Evolutionary conservation across 352 stramenopile species (phyloP).

Genomic region (Blastocystis sp.): DNA sequence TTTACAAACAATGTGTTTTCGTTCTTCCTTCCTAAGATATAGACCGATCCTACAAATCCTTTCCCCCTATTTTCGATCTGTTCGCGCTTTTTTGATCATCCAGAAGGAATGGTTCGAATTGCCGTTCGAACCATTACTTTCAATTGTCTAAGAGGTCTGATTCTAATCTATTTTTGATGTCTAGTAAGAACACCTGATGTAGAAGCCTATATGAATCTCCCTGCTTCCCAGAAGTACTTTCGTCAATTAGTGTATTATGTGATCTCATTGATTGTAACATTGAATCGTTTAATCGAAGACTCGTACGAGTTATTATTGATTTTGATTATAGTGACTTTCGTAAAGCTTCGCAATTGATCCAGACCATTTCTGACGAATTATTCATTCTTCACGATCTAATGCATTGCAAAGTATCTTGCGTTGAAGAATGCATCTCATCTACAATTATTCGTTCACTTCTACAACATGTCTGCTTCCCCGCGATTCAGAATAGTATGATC

Average conservation of each 20-base stretch:
- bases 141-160: slow-evolving; percentile 61
- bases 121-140: slow-evolving; percentile 70
- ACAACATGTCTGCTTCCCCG: slow-evolving; percentile 35
- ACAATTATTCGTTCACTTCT: slow-evolving; percentile 1
- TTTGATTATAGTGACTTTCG: not conserved
- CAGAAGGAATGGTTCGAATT: slow-evolving; percentile 70
- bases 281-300: slow-evolving; percentile 2
- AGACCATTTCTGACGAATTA: slow-evolving; percentile 52
- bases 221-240: slow-evolving; percentile 11
- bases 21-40: not conserved
- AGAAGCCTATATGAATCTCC: slow-evolving; percentile 13
- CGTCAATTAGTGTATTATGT: slow-evolving; percentile 51
- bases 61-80: slow-evolving; percentile 70
- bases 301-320: not conserved
- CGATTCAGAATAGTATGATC: not conserved
- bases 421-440: not conserved
- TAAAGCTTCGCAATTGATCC: not conserved
- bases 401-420: not conserved
- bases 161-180: too few species aligned
- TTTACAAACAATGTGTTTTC: slow-evolving; percentile 68
- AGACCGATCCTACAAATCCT: slow-evolving; percentile 26
- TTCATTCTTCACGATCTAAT: slow-evolving; percentile 31
- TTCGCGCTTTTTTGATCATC: slow-evolving; percentile 70
- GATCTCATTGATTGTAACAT: not conserved
- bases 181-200: slow-evolving; percentile 5